A percentile compares a stretch with the other conserved stretches of the same genome.
These are phyloP conservation scores for Phytophthora cryptogea DNA, from an alignment of 352 stramenopile genomes.

Conservation along the genomic window DNA sequence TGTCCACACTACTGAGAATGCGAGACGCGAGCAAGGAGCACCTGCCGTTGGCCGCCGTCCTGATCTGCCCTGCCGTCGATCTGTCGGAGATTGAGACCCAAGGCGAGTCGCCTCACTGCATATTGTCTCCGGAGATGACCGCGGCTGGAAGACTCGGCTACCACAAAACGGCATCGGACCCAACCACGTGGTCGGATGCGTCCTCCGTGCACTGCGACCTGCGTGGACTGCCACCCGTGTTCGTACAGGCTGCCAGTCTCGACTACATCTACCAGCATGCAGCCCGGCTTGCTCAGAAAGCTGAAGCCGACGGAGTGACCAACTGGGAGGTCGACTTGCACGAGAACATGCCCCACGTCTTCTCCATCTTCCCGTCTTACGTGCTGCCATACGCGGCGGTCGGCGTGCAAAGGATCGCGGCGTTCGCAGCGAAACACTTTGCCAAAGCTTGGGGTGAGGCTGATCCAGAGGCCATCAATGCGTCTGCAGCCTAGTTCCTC, in stretches of 20 bases:
- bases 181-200: constrained; percentile 38
- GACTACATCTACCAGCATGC: constrained; percentile 51
- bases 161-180: constrained; percentile 22
- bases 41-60: constrained; percentile 39
- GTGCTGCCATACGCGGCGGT: constrained; percentile 44
- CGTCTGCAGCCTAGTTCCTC: constrained; percentile 15
- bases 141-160: constrained; percentile 24
- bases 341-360: constrained; percentile 44
- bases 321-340: constrained; percentile 56
- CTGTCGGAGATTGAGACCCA: constrained; percentile 35
- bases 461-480: not conserved
- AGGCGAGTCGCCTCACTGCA: constrained; percentile 29
- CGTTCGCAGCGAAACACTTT: constrained; percentile 43
- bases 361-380: constrained; percentile 40
- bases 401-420: constrained; percentile 37
- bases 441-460: not conserved
- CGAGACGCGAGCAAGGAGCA: constrained; percentile 21
- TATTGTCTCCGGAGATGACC: constrained; percentile 36
- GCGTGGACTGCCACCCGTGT: constrained; percentile 42
- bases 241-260: constrained; percentile 45
- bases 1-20: constrained; percentile 48
- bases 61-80: constrained; percentile 53
- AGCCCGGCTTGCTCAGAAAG: constrained; percentile 39
- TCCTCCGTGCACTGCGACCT: constrained; percentile 62
- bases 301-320: constrained; percentile 34